These are phyloP conservation scores for Zygosaccharomyces sapae DNA, from an alignment of 1,139 yeast genomes.

Conservation along the genomic window DNA sequence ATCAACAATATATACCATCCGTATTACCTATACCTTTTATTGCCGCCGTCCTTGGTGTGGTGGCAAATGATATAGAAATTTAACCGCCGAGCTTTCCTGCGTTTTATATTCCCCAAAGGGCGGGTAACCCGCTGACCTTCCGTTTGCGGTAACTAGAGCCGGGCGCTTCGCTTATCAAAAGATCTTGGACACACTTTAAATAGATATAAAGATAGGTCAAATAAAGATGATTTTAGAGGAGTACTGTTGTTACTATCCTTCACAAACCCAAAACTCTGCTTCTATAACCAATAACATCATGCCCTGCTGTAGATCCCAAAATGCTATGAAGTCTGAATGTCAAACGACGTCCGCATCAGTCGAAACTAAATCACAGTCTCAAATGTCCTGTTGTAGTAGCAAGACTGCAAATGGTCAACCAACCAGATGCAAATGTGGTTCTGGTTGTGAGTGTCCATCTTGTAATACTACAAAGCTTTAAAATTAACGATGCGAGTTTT, in stretches of 20 bases:
- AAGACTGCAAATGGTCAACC: conserved; percentile 8
- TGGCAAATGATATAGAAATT: not conserved
- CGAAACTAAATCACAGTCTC: conserved; percentile 1
- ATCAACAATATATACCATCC: conserved; percentile 23
- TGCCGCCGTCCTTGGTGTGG: not conserved
- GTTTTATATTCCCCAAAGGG: not conserved
- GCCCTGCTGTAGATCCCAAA: conserved; percentile 5
- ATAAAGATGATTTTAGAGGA: not conserved
- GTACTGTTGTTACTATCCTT: not conserved
- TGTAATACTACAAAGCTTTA: conserved; percentile 21
- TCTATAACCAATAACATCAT: not conserved
- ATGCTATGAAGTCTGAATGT: not conserved
- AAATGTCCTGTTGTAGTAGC: conserved; percentile 14
- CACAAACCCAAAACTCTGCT: not conserved
- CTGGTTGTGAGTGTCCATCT: conserved; percentile 18
- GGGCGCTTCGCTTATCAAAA: conserved; percentile 5
- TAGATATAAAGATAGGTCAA: conserved; percentile 3
- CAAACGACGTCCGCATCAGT: conserved; percentile 1
- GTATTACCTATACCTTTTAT: not conserved
- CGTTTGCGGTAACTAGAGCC: conserved; percentile 5
- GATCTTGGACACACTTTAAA: not conserved
- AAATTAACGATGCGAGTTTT: not conserved
- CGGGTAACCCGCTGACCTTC: conserved; percentile 1
- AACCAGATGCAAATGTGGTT: conserved; percentile 20
- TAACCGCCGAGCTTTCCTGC: conserved; percentile 8